Conservation (phyloP, 2,329 filamentous ascomycete species). For the Geosmithia morbida region DNA sequence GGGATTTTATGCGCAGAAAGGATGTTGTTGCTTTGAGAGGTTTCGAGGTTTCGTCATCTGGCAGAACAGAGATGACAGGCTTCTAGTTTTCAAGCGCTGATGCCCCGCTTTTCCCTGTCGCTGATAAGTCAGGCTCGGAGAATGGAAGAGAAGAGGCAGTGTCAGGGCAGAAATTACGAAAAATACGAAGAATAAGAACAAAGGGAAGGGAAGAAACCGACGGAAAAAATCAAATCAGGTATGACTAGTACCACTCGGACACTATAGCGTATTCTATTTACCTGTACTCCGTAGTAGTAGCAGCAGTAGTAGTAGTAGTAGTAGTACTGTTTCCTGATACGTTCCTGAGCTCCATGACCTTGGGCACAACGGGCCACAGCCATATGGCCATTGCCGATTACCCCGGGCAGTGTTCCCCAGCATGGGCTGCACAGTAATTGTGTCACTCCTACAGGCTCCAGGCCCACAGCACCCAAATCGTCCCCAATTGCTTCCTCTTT, state of each 20-base stretch:
- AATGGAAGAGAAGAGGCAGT: background rate
- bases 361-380: too few species aligned
- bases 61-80: background rate
- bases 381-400: too few species aligned
- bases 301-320: too few species aligned
- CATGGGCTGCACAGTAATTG: background rate
- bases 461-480: background rate
- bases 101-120: background rate
- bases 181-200: background rate
- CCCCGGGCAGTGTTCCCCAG: background rate
- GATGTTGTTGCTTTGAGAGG: background rate
- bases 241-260: too few species aligned
- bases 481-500: background rate
- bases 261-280: too few species aligned
- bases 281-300: too few species aligned
- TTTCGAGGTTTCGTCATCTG: background rate
- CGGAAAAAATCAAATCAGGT: background rate
- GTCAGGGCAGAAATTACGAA: too few species aligned
- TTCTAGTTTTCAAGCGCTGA: background rate
- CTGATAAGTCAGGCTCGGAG: background rate
- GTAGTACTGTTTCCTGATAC: too few species aligned
- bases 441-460: background rate
- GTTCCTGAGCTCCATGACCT: too few species aligned
- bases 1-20: too few species aligned
- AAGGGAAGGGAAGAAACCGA: background rate